Evolutionary conservation across 192 early-diverging fungal species (phyloP).

Genomic region (Entomortierella beljakovae): DNA sequence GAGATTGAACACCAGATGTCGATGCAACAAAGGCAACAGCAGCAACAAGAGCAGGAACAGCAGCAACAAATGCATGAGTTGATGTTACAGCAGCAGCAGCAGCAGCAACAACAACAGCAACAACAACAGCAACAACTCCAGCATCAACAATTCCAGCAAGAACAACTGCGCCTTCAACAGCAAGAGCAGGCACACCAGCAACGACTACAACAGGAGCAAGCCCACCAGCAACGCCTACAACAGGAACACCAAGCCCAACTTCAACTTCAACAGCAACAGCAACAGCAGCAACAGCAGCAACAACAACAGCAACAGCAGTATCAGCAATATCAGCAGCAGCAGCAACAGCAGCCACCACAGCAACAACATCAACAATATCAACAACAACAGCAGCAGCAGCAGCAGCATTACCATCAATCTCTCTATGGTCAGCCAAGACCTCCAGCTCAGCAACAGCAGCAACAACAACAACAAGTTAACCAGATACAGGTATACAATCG

Average conservation of each 20-base stretch:
- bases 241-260: slow-evolving; percentile 58
- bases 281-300: slow-evolving; percentile 40
- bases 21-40: slow-evolving; percentile 27
- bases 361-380: slow-evolving; percentile 48
- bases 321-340: slow-evolving; percentile 11
- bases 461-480: slow-evolving; percentile 23
- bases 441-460: slow-evolving; percentile 1
- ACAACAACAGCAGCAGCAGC: slow-evolving; percentile 37
- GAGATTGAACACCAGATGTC: slow-evolving; percentile 64
- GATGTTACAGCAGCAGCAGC: slow-evolving; percentile 35
- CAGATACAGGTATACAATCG: slow-evolving; percentile 26
- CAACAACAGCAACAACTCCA: slow-evolving; percentile 18
- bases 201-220: slow-evolving; percentile 63
- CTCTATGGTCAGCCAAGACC: slow-evolving; percentile 23
- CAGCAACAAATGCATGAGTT: slow-evolving; percentile 16
- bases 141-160: slow-evolving; percentile 15
- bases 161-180: slow-evolving; percentile 43
- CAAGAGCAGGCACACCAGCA: slow-evolving; percentile 44
- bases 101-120: slow-evolving; percentile 27
- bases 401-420: slow-evolving; percentile 51
- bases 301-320: slow-evolving; percentile 34
- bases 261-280: slow-evolving; percentile 57
- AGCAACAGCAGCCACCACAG: slow-evolving; percentile 43
- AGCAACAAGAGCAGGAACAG: slow-evolving; percentile 39
- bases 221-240: slow-evolving; percentile 52